Percentiles rank a stretch among this genome's conserved stretches.
Evolutionary conservation across 441 rosid species (phyloP).

Genomic region (Jatropha podagrica): DNA sequence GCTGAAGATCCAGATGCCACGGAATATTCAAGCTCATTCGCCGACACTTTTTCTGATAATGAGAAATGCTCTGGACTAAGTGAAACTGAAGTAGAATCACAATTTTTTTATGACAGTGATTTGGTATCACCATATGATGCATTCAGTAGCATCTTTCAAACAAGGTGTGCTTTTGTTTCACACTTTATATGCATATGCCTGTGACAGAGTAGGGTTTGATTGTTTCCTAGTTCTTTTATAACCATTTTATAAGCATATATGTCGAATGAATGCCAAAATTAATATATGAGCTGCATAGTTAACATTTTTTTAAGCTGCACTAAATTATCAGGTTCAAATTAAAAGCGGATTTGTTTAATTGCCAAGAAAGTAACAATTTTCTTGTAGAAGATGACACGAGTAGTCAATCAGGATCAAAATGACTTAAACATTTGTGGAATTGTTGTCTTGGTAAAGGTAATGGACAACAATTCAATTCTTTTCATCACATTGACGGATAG

Average conservation of each 20-base stretch:
- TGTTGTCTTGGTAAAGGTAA: not conserved
- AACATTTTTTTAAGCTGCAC: not conserved
- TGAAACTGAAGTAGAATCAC: conserved; percentile 83
- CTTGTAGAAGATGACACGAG: too few species aligned
- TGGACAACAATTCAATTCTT: not conserved
- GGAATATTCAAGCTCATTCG: conserved; percentile 92
- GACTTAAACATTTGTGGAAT: not conserved
- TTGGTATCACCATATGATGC: conserved; percentile 58
- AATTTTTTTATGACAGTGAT: conserved; percentile 53
- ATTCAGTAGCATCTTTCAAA: conserved; percentile 49
- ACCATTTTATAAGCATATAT: not conserved
- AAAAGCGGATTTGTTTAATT: too few species aligned
- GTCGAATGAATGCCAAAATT: not conserved
- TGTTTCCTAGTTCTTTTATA: not conserved
- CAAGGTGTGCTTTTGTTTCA: conserved; percentile 47
- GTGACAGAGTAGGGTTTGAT: not conserved
- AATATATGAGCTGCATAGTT: not conserved
- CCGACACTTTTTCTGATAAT: conserved; percentile 53
- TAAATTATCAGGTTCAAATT: not conserved
- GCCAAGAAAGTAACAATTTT: too few species aligned
- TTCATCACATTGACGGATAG: not conserved
- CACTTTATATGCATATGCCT: not conserved
- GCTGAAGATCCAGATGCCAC: conserved; percentile 82
- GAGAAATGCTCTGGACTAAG: conserved; percentile 51
- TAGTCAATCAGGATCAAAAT: too few species aligned